phyloP scores from a whole-genome alignment of 116 monocot species.

The Trichopus zeylanicus region DNA sequence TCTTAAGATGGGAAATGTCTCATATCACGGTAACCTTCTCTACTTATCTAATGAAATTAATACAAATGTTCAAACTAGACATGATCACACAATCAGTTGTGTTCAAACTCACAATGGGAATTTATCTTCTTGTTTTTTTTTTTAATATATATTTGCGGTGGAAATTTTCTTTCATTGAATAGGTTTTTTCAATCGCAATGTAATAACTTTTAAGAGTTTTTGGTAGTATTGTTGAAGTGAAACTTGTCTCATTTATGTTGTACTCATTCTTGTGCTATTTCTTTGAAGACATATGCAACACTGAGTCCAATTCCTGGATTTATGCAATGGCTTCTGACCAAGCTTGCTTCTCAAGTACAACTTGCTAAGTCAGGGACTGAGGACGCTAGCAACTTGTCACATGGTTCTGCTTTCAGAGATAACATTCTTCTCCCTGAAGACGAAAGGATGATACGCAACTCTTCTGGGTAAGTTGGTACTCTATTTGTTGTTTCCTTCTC shows the following conservation, averaged over 20 bases:
- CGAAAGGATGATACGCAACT: slow-evolving; percentile 42
- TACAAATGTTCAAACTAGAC: neutral
- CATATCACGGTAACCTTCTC: slow-evolving; percentile 22
- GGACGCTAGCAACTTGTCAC: slow-evolving; percentile 7
- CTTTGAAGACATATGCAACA: slow-evolving; percentile 58
- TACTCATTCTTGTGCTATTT: neutral
- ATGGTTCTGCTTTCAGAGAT: slow-evolving; percentile 47
- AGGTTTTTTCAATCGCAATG: no score
- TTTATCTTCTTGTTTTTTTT: neutral
- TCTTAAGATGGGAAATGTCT: slow-evolving; percentile 64
- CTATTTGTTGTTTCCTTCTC: no score
- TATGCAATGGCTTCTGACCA: slow-evolving; percentile 74
- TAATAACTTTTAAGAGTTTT: no score
- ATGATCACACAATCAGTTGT: neutral
- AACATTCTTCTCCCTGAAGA: slow-evolving; percentile 58
- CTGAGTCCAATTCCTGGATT: slow-evolving; percentile 85
- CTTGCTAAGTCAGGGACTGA: slow-evolving; percentile 21
- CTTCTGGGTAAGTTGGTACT: slow-evolving; percentile 37
- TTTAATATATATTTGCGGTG: no score
- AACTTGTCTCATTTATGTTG: neutral
- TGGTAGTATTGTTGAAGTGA: no score
- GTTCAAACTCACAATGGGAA: neutral
- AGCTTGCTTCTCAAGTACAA: slow-evolving; percentile 49
- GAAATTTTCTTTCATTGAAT: no score
- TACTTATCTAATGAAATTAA: neutral